Evolutionary conservation across 2,329 filamentous ascomycete genomes (phyloP), one percentile per base, ranked within the genome.

Genomic region (Scedosporium aurantiacum): DNA sequence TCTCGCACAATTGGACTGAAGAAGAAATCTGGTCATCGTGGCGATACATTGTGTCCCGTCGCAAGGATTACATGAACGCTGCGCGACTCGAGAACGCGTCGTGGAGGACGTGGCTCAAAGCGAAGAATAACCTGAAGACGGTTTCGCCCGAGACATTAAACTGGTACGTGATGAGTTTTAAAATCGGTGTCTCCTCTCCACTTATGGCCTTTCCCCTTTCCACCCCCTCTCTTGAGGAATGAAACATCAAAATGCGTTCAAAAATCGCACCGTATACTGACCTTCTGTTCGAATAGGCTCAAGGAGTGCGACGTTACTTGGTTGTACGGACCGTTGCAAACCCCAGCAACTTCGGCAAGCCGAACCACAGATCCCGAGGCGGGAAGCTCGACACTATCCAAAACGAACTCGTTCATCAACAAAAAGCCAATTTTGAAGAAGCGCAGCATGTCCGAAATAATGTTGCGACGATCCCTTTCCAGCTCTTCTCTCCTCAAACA

Each of bases 21-120:
- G 92, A 97, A 73, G 93, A 99, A 73, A 95, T 97, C 27, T 97
- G 92, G 92, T 88, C 90, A 5, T 97, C 93, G 1, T 97, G 94
- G 94, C 87, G 91, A 70, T 94, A 96, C 71, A 90, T 97, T 67
- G 86, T 92, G 16, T 87, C 89, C 28, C 89, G 90, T 68, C 82
- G 88, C 67, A 85, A 85, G 63, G 83, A 90, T 60, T 95, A 95
- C 66, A 86, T 84, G 67, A 93, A 97, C 72, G 84, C 88, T 41
- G 87, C 86, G 40, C 82, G 94, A 58, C 75, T 97, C 32, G 94
- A 97, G 73, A 97, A 99, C 73, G 94, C 94, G 2, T 96, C 91
- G 0, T 99, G 94, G 94, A 83, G 94, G 71, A 94, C 91, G 1
- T 97, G 94, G 94, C 89, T 90, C 71, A 97, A 97, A 74, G 82